A percentile compares a stretch with the other conserved stretches of the same genome.
Conservation (phyloP, 257 asterid species). For the Salvia hispanica region DNA sequence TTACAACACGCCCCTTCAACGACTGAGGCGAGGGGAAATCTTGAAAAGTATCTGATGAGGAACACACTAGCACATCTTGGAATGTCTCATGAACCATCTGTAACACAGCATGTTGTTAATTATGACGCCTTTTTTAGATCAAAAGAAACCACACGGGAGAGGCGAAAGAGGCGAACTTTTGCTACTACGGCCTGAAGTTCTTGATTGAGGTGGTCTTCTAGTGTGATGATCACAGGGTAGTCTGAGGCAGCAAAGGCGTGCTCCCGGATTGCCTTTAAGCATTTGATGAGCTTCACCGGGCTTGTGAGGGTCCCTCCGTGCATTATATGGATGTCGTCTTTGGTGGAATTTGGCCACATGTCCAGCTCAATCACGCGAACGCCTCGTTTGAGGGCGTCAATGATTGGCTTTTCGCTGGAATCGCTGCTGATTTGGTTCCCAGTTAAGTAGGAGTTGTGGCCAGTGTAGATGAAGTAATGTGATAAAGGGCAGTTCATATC, state of each 20-base stretch:
- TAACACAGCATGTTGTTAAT: conserved; percentile 1
- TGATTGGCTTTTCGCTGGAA: conserved; percentile 67
- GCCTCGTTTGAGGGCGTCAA: conserved; percentile 65
- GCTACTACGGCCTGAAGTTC: conserved; percentile 85
- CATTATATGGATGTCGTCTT: conserved; percentile 66
- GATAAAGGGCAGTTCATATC: conserved; percentile 74
- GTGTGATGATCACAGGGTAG: conserved; percentile 71
- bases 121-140: no score
- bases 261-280: conserved; percentile 65
- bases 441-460: conserved; percentile 80
- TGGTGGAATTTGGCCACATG: conserved; percentile 82
- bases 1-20: conserved; percentile 50
- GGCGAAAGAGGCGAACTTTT: conserved; percentile 37
- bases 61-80: conserved; percentile 48
- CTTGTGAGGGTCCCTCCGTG: conserved; percentile 86
- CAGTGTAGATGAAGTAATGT: conserved; percentile 68
- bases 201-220: conserved; percentile 78
- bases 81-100: conserved; percentile 67
- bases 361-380: conserved; percentile 80
- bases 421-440: conserved; percentile 79
- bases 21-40: conserved; percentile 77
- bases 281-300: conserved; percentile 65
- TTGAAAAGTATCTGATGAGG: conserved; percentile 45
- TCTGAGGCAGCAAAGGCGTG: conserved; percentile 74
- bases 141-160: not conserved